Percentiles rank a stretch among this genome's conserved stretches.
These are phyloP conservation scores for Sordariomycetes sp. DNA, from an alignment of 2,329 filamentous ascomycete species.

Conservation along the genomic window DNA sequence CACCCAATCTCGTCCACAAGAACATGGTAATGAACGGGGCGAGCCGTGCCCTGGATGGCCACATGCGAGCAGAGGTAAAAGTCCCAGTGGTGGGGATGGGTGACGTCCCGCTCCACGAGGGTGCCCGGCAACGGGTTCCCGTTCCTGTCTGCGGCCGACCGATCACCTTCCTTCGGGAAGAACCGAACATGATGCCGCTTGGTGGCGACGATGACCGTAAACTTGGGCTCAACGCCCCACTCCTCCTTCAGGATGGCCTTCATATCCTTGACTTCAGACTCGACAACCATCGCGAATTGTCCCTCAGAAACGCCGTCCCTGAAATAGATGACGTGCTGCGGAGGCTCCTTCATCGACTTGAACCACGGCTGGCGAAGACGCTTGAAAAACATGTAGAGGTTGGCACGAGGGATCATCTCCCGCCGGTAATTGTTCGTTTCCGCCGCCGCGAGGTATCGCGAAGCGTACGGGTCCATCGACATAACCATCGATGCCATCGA, in stretches of 20 bases:
- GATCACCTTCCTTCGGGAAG: constrained; percentile 53
- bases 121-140: constrained; percentile 79
- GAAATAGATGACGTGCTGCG: constrained; percentile 78
- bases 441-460: constrained; percentile 67
- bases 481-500: constrained; percentile 86
- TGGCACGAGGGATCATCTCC: constrained; percentile 64
- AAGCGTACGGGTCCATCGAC: constrained; percentile 60
- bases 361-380: constrained; percentile 58
- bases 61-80: constrained; percentile 57
- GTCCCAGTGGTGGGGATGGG: constrained; percentile 82
- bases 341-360: constrained; percentile 31
- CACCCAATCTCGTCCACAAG: constrained; percentile 71
- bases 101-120: constrained; percentile 80
- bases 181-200: constrained; percentile 94
- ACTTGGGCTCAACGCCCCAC: constrained; percentile 40
- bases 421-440: constrained; percentile 75
- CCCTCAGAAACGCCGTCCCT: constrained; percentile 87
- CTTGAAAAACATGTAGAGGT: constrained; percentile 55
- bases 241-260: constrained; percentile 44
- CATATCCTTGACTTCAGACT: constrained; percentile 66
- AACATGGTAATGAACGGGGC: constrained; percentile 87
- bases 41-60: constrained; percentile 88
- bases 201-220: constrained; percentile 79
- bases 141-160: constrained; percentile 54
- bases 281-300: constrained; percentile 70